Evolutionary conservation across 1,284 basidiomycete species (phyloP).

Genomic region (Naganishia albida): DNA sequence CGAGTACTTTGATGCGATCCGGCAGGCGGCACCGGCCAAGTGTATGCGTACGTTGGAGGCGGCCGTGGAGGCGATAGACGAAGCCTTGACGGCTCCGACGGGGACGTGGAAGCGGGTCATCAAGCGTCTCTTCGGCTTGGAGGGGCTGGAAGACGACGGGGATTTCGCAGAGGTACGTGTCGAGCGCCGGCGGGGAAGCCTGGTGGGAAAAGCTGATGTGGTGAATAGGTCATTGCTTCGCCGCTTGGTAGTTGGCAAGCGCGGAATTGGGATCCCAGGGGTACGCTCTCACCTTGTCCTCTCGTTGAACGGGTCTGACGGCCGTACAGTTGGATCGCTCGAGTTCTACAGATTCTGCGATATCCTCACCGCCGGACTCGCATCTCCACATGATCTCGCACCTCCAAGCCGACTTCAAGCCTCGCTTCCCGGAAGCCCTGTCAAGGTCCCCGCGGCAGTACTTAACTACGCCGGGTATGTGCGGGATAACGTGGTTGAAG

Average conservation of each 20-base stretch:
- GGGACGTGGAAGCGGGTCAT: conserved; percentile 45
- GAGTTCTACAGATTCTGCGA: conserved; percentile 72
- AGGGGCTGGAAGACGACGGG: conserved; percentile 66
- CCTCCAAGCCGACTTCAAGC: conserved; percentile 55
- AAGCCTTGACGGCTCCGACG: conserved; percentile 55
- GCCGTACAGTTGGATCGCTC: conserved; percentile 7
- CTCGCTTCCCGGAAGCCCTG: conserved; percentile 2
- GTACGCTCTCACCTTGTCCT: conserved; percentile 34
- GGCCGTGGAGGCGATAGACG: conserved; percentile 66
- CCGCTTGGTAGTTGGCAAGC: conserved; percentile 59
- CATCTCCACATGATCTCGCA: conserved; percentile 44
- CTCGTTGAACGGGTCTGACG: too few relatives aligned
- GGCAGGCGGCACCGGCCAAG: conserved; percentile 67
- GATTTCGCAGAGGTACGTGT: conserved; percentile 69
- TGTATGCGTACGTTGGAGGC: conserved; percentile 68
- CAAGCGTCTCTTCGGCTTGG: conserved; percentile 73
- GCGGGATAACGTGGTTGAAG: conserved; percentile 65
- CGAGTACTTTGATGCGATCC: conserved; percentile 81
- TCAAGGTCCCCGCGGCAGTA: conserved; percentile 56
- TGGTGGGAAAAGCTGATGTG: not conserved
- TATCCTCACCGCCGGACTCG: conserved; percentile 56
- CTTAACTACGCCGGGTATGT: conserved; percentile 77
- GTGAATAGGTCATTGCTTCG: conserved; percentile 7
- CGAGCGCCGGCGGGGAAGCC: not conserved
- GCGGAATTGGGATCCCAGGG: conserved; percentile 73